These are phyloP conservation scores for Porogramme epimiltina DNA, from an alignment of 1,284 basidiomycete species.

Conservation along the genomic window DNA sequence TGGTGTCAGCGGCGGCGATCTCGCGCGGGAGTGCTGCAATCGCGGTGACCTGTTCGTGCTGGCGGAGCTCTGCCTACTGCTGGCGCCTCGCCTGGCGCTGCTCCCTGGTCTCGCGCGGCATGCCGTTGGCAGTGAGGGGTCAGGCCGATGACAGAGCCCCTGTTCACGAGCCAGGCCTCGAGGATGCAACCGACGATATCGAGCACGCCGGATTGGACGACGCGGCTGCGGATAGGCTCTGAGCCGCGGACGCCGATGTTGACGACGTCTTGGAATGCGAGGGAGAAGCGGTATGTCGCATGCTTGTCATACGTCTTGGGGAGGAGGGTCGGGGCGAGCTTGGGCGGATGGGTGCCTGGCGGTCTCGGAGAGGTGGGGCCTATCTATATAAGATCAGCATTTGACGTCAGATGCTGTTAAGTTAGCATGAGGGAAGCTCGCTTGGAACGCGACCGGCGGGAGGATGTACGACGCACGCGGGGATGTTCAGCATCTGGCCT, in stretches of 20 bases:
- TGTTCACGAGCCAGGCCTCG: conserved; percentile 87
- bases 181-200: conserved; percentile 94
- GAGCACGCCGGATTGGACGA: conserved; percentile 94
- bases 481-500: conserved; percentile 16
- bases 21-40: conserved; percentile 37
- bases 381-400: too few species aligned
- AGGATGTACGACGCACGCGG: conserved; percentile 36
- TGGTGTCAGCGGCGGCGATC: conserved; percentile 58
- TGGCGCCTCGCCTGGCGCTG: conserved; percentile 62
- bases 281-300: conserved; percentile 82
- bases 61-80: conserved; percentile 53
- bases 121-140: conserved; percentile 60
- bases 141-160: conserved; percentile 78
- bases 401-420: too few species aligned
- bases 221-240: conserved; percentile 87
- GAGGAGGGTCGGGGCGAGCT: conserved; percentile 59
- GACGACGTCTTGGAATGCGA: conserved; percentile 96
- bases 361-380: conserved; percentile 58
- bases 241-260: conserved; percentile 97
- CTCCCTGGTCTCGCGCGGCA: conserved; percentile 72
- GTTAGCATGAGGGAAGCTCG: too few species aligned
- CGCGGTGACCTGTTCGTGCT: conserved; percentile 53
- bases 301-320: conserved; percentile 78
- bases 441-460: conserved; percentile 40
- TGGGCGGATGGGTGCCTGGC: conserved; percentile 54